These are phyloP conservation scores for Suillus subluteus DNA, from an alignment of 768 basidiomycete species.

Conservation along the genomic window DNA sequence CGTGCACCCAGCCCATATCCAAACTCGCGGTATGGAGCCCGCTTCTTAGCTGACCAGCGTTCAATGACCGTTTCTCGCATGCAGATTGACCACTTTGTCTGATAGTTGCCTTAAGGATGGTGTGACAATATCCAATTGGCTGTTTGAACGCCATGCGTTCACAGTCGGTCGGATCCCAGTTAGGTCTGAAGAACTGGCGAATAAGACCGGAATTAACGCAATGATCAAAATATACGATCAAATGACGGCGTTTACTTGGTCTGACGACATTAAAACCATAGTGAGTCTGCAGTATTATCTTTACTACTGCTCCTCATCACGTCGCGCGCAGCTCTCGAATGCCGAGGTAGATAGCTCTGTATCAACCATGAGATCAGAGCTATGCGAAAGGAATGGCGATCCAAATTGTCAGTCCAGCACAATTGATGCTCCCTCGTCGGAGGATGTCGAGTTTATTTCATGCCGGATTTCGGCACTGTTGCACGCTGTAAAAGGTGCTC, in stretches of 20 bases:
- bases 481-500: background rate
- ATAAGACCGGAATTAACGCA: background rate
- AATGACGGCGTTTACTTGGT: conserved; percentile 10
- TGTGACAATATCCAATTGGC: background rate
- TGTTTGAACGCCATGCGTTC: conserved; percentile 4
- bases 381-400: background rate
- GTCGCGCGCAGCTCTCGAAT: background rate
- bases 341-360: background rate
- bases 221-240: background rate
- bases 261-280: background rate
- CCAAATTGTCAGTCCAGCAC: no score
- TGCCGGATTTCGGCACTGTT: background rate
- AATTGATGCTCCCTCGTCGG: background rate
- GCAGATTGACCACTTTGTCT: background rate
- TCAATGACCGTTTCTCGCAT: background rate
- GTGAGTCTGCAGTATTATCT: background rate
- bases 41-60: background rate
- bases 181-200: no score
- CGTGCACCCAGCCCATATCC: background rate
- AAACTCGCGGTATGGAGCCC: background rate
- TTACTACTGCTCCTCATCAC: background rate
- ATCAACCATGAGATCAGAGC: background rate
- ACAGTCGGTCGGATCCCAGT: background rate
- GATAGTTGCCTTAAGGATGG: background rate
- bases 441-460: conserved; percentile 1